Evolutionary conservation across 2,329 filamentous ascomycete genomes (phyloP), one percentile per base, ranked within the genome.

Genomic region (Penicillium sp.): DNA sequence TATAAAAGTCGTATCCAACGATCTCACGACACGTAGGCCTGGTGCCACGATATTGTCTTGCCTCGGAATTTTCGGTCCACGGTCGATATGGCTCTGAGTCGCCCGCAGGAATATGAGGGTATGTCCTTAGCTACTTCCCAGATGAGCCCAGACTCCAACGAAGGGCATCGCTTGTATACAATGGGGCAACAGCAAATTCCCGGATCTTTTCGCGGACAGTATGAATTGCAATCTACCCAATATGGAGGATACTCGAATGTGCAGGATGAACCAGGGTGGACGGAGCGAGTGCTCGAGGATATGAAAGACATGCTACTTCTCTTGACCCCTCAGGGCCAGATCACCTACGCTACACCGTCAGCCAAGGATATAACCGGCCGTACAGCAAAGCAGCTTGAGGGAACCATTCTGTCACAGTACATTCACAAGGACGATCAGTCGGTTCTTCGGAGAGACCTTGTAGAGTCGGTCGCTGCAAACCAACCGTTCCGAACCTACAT

Each of bases 291-390:
- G 11, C 81, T 96, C 19, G 88, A 95, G 69, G 91, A 95, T 75
- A 77, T 97, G 60, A 88, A 86, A 65, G 92, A 96, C 69, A 82
- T 96, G 60, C 73, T 95, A 47, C 85, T 95, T 65, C 90, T 97
- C 51, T 80, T 97, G 43, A 90, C 89, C 39, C 82, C 88, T 19
- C 85, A 93, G 61, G 89, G 90, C 31, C 83, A 87, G 56, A 86
- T 97, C 60, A 80, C 88, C 51, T 95, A 93, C 65, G 83, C 87
- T n/a, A 95, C 90, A 30, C 87, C 88, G 1, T 93, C 87, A 50
- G 82, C 87, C 60, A 81, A 83, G 55, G 65, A 73, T 3, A 77
- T 96, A 33, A 92, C 88, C 2, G 91, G 91, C 40, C 92, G 89
- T 69, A 77, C 81, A 14, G 72, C 81, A 1, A 77, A 82, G 3